Base-by-base conservation (phyloP, 768 basidiomycete species). In the Termitomyces sp. region DNA sequence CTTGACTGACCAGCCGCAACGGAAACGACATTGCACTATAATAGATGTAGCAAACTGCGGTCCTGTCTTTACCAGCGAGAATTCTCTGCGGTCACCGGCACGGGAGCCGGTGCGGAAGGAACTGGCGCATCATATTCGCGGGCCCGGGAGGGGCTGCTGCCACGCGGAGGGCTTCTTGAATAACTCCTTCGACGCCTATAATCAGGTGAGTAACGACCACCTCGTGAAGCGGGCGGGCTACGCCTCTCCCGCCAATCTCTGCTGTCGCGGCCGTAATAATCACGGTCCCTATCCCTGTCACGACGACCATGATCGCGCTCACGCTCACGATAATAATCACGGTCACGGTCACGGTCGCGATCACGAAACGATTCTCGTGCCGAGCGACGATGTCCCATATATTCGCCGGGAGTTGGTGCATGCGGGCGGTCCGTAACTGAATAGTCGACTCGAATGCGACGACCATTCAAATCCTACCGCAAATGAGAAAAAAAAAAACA, bases 331-430 rank as follows among this genome's bases (percentile, higher is more conserved):
- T 82, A 79, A 26, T 71, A 74, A 63, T 74, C 72, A 46, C 76
- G 68, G 48, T 69, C 63, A 39, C 65, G 63, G 41, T 72, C 76
- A 32, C 79, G 75, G 48, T 73, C 71, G 41, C 69, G 64, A 56
- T 74, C 65, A 31, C 69, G 67, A 46, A 68, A 69, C 60, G 76
- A 68, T 53, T 78, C 76, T 22, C 76, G 70, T 42, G 67, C 68
- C 16, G 81, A 72, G 54, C 90, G 88, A 49, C 90, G 84, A 63
- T 92, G 89, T 13, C 96, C 94, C 92, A 96, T 96, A 72, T 98
- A 99, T 75, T 97, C 92, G 59, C 96, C 96, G 4, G 96, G 96
- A 10, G 96, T 99, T 9, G 97, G 93, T 14, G 90, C 87, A 72
- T 99, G 96, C 26, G 96, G 92, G 46, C 92, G 85, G 60, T 90